Evolutionary conservation across 2,329 filamentous ascomycete genomes (phyloP).

Genomic region (Colletotrichum sidae): DNA sequence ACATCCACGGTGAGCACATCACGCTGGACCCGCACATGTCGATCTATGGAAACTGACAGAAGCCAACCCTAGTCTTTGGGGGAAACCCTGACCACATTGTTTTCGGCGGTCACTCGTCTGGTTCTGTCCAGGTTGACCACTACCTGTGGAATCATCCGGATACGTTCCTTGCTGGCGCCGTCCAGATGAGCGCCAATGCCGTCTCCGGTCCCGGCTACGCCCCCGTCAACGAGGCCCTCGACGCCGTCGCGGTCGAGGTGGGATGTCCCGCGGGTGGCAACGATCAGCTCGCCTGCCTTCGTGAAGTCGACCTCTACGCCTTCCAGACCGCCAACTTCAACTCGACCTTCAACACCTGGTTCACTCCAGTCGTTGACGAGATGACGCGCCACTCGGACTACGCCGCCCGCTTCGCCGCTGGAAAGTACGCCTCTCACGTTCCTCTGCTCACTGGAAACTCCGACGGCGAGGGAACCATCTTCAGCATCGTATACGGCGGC

Average conservation of each 20-base stretch:
- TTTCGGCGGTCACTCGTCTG: conserved; percentile 55
- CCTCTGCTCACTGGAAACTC: conserved; percentile 51
- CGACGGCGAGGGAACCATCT: conserved; percentile 51
- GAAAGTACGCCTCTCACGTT: conserved; percentile 47
- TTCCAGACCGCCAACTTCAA: conserved; percentile 48
- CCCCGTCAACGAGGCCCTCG: conserved; percentile 49
- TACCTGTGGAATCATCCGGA: conserved; percentile 55
- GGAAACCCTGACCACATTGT: conserved; percentile 58
- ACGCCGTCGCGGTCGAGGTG: conserved; percentile 50
- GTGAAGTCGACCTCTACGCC: conserved; percentile 44
- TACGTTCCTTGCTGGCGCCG: conserved; percentile 50
- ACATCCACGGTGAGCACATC: conserved; percentile 43
- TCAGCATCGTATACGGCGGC: conserved; percentile 48
- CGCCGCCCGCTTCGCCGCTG: conserved; percentile 40
- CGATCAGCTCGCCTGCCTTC: conserved; percentile 52
- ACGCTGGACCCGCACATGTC: not conserved
- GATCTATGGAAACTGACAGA: not conserved
- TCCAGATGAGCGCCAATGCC: conserved; percentile 57
- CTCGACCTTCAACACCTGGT: conserved; percentile 54
- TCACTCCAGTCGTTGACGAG: conserved; percentile 52
- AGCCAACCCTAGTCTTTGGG: conserved; percentile 49
- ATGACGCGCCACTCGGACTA: conserved; percentile 50
- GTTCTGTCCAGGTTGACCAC: conserved; percentile 52
- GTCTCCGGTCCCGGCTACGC: conserved; percentile 53
- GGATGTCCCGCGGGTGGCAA: conserved; percentile 46